phyloP scores from a whole-genome alignment of 2,329 filamentous ascomycete genomes.

The Alternaria ethzedia region DNA sequence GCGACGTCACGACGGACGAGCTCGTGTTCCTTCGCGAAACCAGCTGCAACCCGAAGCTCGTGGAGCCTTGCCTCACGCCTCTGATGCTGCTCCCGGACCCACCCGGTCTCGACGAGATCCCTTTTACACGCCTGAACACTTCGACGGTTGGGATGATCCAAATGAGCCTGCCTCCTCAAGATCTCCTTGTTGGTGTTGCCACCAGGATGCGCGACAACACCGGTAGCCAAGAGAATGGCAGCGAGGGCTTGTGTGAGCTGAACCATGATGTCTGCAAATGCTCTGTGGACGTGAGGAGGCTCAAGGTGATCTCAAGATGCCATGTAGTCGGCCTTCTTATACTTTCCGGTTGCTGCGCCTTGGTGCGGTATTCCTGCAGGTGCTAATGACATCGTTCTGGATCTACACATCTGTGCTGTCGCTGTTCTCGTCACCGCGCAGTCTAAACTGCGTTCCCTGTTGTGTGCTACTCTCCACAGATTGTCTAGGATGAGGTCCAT shows the following conservation, averaged over 20 bases:
- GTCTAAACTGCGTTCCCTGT: constrained; percentile 5
- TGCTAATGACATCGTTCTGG: constrained; percentile 18
- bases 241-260: constrained; percentile 32
- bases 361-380: constrained; percentile 13
- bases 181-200: constrained; percentile 46
- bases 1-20: constrained; percentile 36
- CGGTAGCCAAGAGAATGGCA: constrained; percentile 32
- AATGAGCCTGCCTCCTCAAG: constrained; percentile 38
- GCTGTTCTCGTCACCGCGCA: constrained; percentile 5
- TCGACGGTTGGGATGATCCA: constrained; percentile 48
- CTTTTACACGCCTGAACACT: constrained; percentile 44
- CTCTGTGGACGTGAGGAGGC: background rate
- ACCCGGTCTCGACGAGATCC: constrained; percentile 39
- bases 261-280: constrained; percentile 27
- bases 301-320: background rate
- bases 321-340: constrained; percentile 27
- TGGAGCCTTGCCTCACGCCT: constrained; percentile 48
- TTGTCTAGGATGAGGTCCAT: constrained; percentile 18
- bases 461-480: constrained; percentile 21
- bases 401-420: constrained; percentile 9
- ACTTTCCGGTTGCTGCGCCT: constrained; percentile 8
- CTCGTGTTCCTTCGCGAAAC: constrained; percentile 40
- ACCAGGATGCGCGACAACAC: constrained; percentile 48
- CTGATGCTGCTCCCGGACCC: constrained; percentile 44
- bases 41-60: constrained; percentile 47